Evolutionary conservation across 805 yeast genomes (phyloP).

Genomic region (Tetrapisispora phaffii): DNA sequence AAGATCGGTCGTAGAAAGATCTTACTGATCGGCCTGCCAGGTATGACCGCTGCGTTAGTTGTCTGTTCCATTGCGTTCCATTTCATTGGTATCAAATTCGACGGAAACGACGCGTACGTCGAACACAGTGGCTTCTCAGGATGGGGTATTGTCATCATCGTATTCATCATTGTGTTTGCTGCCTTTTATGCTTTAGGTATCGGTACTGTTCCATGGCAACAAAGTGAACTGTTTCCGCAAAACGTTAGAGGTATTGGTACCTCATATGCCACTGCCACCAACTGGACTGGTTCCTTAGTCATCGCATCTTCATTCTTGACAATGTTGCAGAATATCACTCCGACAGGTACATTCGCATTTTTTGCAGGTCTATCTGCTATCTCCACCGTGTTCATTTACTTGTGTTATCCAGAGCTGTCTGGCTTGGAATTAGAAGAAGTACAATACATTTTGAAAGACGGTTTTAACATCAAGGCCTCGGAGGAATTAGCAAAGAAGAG

Average conservation of each 20-base stretch:
- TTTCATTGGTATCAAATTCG: conserved; percentile 55
- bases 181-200: conserved; percentile 90
- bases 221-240: conserved; percentile 89
- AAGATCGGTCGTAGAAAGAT: conserved; percentile 80
- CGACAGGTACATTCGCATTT: conserved; percentile 87
- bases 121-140: conserved; percentile 44
- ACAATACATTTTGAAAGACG: conserved; percentile 67
- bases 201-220: conserved; percentile 98
- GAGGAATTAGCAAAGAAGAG: conserved; percentile 43
- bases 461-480: conserved; percentile 73
- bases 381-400: conserved; percentile 63
- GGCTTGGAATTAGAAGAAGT: conserved; percentile 89
- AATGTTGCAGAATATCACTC: conserved; percentile 86
- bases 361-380: conserved; percentile 74
- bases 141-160: conserved; percentile 83
- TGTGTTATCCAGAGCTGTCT: conserved; percentile 87
- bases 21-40: conserved; percentile 69
- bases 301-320: conserved; percentile 89
- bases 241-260: conserved; percentile 87
- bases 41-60: conserved; percentile 68
- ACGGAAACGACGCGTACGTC: conserved; percentile 37
- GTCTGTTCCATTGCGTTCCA: conserved; percentile 89
- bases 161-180: conserved; percentile 77
- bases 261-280: conserved; percentile 81
- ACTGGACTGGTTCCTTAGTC: conserved; percentile 91